Evolutionary conservation across 129 eudicot genomes (phyloP), one percentile per base, ranked within the genome.

Genomic region (Arctium lappa): DNA sequence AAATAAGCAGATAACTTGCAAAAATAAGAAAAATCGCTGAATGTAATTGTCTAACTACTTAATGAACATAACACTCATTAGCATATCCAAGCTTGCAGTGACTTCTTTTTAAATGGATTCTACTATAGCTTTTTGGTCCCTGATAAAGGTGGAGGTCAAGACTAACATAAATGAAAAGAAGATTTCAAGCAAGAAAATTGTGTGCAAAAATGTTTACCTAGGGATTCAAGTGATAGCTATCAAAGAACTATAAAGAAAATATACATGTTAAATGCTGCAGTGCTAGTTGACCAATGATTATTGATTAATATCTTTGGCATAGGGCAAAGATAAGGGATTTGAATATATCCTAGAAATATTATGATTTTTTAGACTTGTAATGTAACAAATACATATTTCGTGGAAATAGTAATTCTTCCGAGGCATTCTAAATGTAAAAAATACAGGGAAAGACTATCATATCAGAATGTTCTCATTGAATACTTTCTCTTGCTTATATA

Each of bases 1-100:
- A 75, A 31, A 18, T 46, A 31, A 74, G 69, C 53, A 75, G 76
- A 31, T 72, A 72, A 82, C 72, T 77, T 78, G 39, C 6, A 62
- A 72, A 18, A 42, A 78, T 4, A 46, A 53, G 77, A 77, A 83
- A 36, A 33, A 32, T 9, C 11, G 5, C 79, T 53, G 31, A 27
- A 73, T 53, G 60, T 72, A 6, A 71, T 18, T 50, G 32, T 31
- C 32, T 22, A 72, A 56, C 72, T 30, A 69, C 69, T 2, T 66
- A 8, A 66, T 66, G 71, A 66, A 22, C 71, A 66, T 30, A 66
- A 66, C 27, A 48, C 50, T 69, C 53, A 10, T 18, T 72, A 27
- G 71, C 71, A 66, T 60, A 60, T 18, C 0, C 33, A 66, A 66
- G 34, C 33, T 66, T 18, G 70, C 9, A n/a, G 8, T 62, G 30